Base-by-base conservation (phyloP, 176 grass and related monocot species). In the Pontederia paniculata region DNA sequence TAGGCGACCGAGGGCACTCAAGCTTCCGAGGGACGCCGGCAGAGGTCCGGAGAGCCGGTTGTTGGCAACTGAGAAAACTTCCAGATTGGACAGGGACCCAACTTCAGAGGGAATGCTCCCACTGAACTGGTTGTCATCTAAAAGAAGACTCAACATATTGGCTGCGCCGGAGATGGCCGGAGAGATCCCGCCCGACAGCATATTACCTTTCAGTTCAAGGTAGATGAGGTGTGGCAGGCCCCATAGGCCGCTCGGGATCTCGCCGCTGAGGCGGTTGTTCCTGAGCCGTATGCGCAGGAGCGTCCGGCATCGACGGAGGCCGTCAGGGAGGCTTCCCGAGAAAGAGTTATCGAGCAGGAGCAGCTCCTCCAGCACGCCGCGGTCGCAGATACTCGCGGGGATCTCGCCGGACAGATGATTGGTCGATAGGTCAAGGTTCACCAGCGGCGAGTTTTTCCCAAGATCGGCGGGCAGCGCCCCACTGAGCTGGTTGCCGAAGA, bases 181-280 rank as follows among this genome's bases (percentile, higher is more conserved):
- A 2, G 91, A 96, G 63, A 96, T 89, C 65, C 12, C 51, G 0
- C 91, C 91, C 4, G 77, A 71, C 9, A 96, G 73, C 12, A 11
- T 79, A 49, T 96, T 96, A 67, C 59, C 70, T 21, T 45, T 81
- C 64, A 96, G 74, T 50, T 96, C 90, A 1, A 96, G 82, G n/a
- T n/a, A n/a, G n/a, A n/a, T n/a, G 13, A 91, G 0, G 69, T 80
- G 93, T 21, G 86, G 93, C 57, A 98, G 75, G 52, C 93, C 93
- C 93, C 93, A 98, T 12, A 98, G 55, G 1, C 80, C 75, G 10
- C 10, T 66, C 11, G 93, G 93, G 17, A 98, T 75, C 25, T 79
- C 61, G 0, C 93, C 83, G 13, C 63, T 22, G 55, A 98, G 83
- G 61, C 50, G 45, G 58, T 98, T 98, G 19, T 60, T 70, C 17